Percentiles rank a stretch among this genome's conserved stretches.
These are phyloP conservation scores for Corchorus capsularis DNA, from an alignment of 345 rosid species.

Conservation along the genomic window DNA sequence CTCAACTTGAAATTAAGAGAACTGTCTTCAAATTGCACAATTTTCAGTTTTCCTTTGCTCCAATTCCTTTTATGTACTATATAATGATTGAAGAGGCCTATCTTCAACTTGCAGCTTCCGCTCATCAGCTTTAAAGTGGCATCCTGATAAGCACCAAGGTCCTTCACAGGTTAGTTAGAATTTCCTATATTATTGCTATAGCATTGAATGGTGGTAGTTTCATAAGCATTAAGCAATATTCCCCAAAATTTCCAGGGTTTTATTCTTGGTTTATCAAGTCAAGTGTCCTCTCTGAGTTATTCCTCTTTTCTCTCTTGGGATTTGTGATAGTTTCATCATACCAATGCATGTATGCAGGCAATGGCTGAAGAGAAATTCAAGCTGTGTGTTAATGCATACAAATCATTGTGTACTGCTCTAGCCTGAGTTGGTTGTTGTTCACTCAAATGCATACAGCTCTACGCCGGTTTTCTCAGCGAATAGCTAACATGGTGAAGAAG, in stretches of 20 bases:
- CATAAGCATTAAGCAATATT: background rate
- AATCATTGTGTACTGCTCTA: constrained; percentile 66
- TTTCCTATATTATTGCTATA: background rate
- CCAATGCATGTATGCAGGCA: constrained; percentile 44
- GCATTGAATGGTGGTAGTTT: background rate
- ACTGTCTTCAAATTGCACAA: background rate
- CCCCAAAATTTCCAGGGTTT: background rate
- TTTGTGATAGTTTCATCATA: background rate
- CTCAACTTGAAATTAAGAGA: background rate
- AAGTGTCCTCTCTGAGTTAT: background rate
- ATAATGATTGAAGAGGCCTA: background rate
- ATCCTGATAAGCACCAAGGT: constrained; percentile 89
- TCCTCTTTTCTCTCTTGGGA: background rate
- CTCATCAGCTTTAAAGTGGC: constrained; percentile 81
- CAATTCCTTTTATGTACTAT: background rate
- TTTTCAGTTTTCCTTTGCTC: background rate
- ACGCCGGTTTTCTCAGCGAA: background rate
- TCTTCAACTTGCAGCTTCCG: constrained; percentile 61
- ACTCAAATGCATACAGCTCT: background rate
- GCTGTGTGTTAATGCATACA: constrained; percentile 73
- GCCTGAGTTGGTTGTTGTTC: constrained; percentile 23
- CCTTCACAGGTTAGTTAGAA: constrained; percentile 54
- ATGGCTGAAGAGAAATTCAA: constrained; percentile 89
- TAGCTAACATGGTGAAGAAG: background rate
- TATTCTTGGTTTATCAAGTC: too few species aligned